phyloP scores from a whole-genome alignment of 805 yeast genomes.

The Metschnikowia santaceciliae region DNA sequence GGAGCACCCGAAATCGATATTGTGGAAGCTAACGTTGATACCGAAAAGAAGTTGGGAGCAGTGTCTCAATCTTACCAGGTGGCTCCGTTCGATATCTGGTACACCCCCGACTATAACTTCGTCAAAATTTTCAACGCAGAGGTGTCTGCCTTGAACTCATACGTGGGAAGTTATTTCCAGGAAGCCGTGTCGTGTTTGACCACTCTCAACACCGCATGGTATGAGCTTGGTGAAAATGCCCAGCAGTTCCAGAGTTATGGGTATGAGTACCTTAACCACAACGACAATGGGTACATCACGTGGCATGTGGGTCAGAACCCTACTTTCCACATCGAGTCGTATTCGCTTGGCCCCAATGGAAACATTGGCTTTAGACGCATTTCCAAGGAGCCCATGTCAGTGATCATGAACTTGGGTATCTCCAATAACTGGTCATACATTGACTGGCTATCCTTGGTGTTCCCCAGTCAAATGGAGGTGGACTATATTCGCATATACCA shows the following conservation, averaged over 20 bases:
- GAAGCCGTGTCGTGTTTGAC: constrained; percentile 87
- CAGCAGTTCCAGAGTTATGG: constrained; percentile 69
- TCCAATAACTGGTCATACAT: constrained; percentile 40
- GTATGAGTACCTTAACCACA: constrained; percentile 71
- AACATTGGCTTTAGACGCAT: constrained; percentile 35
- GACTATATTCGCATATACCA: constrained; percentile 42
- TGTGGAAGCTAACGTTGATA: constrained; percentile 75
- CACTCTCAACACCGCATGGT: constrained; percentile 79
- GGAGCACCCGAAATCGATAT: constrained; percentile 90
- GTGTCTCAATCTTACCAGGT: constrained; percentile 91
- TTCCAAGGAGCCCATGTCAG: constrained; percentile 37
- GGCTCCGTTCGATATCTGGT: constrained; percentile 96
- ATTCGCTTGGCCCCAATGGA: constrained; percentile 37
- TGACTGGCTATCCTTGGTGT: constrained; percentile 31
- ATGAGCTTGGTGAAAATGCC: constrained; percentile 54
- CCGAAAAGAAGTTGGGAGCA: constrained; percentile 44
- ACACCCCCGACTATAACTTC: constrained; percentile 80
- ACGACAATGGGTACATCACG: constrained; percentile 63
- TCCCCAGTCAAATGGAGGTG: constrained; percentile 34
- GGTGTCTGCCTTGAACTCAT: constrained; percentile 77
- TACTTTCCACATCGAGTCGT: constrained; percentile 27
- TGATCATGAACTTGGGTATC: constrained; percentile 38
- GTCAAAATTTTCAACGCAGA: constrained; percentile 66
- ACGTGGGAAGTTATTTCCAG: constrained; percentile 91
- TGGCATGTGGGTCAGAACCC: constrained; percentile 79